Conservation (phyloP, 1,139 yeast species). For the Oligophagozyma castellii region DNA sequence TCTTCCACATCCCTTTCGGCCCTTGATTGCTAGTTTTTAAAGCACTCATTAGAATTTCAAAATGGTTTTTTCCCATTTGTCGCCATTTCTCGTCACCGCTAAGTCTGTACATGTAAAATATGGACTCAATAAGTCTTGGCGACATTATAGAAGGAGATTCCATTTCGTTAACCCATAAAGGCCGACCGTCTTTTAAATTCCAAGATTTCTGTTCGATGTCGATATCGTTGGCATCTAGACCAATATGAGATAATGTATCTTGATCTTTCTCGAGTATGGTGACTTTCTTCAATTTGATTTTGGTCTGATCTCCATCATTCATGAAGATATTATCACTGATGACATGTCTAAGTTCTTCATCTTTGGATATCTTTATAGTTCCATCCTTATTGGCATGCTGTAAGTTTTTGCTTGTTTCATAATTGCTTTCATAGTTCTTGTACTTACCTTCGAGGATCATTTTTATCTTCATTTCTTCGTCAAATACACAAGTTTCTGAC, state of each 20-base stretch:
- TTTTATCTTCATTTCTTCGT: constrained; percentile 9
- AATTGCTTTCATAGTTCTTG: constrained; percentile 1
- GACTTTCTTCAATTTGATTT: not conserved
- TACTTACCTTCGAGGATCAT: constrained; percentile 1
- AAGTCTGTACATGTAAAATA: constrained; percentile 57
- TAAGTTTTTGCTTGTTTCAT: too few species aligned
- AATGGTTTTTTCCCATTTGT: constrained; percentile 36
- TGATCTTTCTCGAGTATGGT: constrained; percentile 4
- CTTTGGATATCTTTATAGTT: not conserved
- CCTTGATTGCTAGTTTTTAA: constrained; percentile 40
- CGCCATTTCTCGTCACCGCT: constrained; percentile 66
- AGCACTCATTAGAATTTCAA: constrained; percentile 49
- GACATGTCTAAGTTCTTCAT: not conserved
- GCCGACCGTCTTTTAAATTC: constrained; percentile 18
- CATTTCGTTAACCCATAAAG: constrained; percentile 28
- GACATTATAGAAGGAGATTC: constrained; percentile 47
- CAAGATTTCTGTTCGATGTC: constrained; percentile 7
- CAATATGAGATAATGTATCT: constrained; percentile 4
- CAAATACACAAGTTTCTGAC: constrained; percentile 19
- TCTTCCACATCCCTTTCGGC: constrained; percentile 28
- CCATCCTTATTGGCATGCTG: not conserved
- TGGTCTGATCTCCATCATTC: not conserved
- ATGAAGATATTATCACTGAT: not conserved
- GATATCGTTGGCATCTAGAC: constrained; percentile 5
- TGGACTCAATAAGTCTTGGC: constrained; percentile 67